A percentile compares a stretch with the other conserved stretches of the same genome.
These are phyloP conservation scores for Coniferiporia sulphurascens DNA, from an alignment of 1,284 basidiomycete species.

Conservation along the genomic window DNA sequence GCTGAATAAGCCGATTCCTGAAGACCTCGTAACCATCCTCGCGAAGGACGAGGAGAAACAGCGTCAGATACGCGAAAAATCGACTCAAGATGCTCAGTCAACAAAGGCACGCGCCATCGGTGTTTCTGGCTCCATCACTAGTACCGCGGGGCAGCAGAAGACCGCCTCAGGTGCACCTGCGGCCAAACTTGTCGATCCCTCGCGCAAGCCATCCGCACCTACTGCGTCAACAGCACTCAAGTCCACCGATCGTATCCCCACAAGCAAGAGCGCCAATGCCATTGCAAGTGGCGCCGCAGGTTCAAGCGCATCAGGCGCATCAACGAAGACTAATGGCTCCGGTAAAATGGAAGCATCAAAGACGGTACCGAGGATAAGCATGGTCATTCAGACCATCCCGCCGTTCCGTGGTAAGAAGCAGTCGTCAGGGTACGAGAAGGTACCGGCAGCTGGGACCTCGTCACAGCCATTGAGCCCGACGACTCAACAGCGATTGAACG, in stretches of 20 bases:
- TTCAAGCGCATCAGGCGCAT: not conserved
- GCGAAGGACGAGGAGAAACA: conserved; percentile 90
- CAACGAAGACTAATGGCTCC: conserved; percentile 4
- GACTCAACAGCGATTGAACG: conserved; percentile 48
- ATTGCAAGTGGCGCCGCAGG: not conserved
- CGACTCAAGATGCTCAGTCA: conserved; percentile 62
- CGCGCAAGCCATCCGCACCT: conserved; percentile 12
- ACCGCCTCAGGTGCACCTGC: conserved; percentile 22
- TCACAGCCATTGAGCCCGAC: conserved; percentile 41
- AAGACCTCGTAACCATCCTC: conserved; percentile 89
- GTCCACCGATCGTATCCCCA: conserved; percentile 6
- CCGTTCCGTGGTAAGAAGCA: conserved; percentile 74
- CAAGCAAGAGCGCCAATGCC: conserved; percentile 16
- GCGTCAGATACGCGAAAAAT: conserved; percentile 74
- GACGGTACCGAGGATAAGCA: conserved; percentile 36
- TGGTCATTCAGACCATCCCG: conserved; percentile 87
- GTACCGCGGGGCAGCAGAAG: conserved; percentile 31
- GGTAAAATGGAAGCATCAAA: conserved; percentile 15
- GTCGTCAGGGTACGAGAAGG: conserved; percentile 24
- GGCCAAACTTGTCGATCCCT: conserved; percentile 13
- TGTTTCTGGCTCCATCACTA: conserved; percentile 30
- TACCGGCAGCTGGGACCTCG: conserved; percentile 23
- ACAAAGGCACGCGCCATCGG: conserved; percentile 64
- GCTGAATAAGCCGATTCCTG: conserved; percentile 92
- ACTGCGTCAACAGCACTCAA: conserved; percentile 12